Evolutionary conservation across 306 rosid genomes (phyloP).

Genomic region (Chamaecrista fasciculata): DNA sequence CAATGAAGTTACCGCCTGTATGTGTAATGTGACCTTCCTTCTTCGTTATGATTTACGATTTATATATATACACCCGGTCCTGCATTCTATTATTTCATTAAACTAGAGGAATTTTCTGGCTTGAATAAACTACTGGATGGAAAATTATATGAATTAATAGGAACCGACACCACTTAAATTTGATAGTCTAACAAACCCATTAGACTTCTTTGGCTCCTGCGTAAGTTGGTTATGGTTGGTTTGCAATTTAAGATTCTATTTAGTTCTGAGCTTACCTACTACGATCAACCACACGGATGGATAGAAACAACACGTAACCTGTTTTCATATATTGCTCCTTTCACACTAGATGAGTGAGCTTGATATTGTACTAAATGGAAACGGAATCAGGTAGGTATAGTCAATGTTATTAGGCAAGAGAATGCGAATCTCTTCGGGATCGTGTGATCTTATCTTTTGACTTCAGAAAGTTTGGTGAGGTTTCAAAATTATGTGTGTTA

Average conservation of each 20-base stretch:
- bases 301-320: too few species aligned
- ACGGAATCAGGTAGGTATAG: background rate
- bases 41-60: too few species aligned
- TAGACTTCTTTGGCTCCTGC: too few species aligned
- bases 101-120: too few species aligned
- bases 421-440: background rate
- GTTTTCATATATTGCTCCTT: too few species aligned
- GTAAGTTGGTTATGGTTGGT: background rate
- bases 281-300: too few species aligned
- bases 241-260: background rate
- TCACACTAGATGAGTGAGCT: background rate
- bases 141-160: background rate
- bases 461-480: background rate
- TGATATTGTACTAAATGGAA: background rate
- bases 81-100: background rate
- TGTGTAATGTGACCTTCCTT: too few species aligned
- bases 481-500: background rate
- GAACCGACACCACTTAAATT: background rate
- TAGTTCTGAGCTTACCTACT: too few species aligned
- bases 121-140: background rate
- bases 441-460: constrained; percentile 13
- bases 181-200: too few species aligned
- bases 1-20: too few species aligned
- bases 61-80: too few species aligned
- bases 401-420: constrained; percentile 16